Base-by-base conservation (phyloP, 306 rosid genomes). In the Glycine soja region DNA sequence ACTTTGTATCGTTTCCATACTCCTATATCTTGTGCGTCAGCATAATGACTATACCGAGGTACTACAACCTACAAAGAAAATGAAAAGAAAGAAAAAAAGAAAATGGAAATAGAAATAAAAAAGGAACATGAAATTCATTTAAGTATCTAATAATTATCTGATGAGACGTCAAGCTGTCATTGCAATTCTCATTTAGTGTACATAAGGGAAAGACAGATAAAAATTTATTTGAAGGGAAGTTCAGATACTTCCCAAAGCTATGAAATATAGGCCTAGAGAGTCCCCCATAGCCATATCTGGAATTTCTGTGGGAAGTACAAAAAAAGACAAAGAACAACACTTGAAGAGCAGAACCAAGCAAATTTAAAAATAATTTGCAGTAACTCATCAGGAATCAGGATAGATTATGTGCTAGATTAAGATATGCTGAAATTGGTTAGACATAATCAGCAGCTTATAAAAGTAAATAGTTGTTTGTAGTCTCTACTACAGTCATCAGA, bases 21-120 rank as follows among this genome's bases (percentile, higher is more conserved):
- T 85, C 98, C 98, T 43, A 71, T 36, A 38, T 91, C 83, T 76
- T 85, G 84, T 82, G 90, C 70, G 70, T 91, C 97, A 7, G 88
- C 80, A 78, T 95, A 95, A 82, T 85, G 52, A 57, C 90, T 90
- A 76, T 95, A 95, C 12, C 69, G 86, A 75, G 99, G 99, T 67
- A 70, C 89, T 75, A 90, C 93, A 87, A 95, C 94, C 99, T 95
- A 74, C 53, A 77, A 54, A 80, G 72, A 18, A 53, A 81, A 78
- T 43, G 40, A 74, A 86, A 86, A 78, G 53, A 68, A 52, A 14
- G 14, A 71, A 47, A 24, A 40, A 42, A 70, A 42, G 80, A 61
- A 47, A 77, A 58, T 19, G 43, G 51, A 45, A 56, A 66, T 64
- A 54, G 57, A 34, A 38, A 42, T 5, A 61, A 52, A 47, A 57